Evolutionary conservation across 169 alveolate species (phyloP), one percentile per base, ranked within the genome.

Genomic region (Cryptosporidium xiaoi): DNA sequence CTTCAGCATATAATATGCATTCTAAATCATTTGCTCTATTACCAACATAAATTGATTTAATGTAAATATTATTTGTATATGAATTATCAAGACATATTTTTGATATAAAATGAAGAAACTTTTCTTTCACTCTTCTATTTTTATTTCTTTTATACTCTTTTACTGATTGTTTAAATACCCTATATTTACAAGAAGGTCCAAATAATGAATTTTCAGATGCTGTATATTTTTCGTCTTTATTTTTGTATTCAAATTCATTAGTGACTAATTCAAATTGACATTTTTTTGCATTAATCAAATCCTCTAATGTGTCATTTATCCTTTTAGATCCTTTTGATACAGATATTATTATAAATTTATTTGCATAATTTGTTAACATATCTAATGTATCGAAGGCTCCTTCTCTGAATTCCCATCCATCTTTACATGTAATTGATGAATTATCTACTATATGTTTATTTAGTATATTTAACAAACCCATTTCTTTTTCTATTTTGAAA

Each of bases 101-200:
- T 5, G 71, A 51, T 20, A 77, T 34, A 20, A 56, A 13, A 24
- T 62, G 40, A 18, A 20, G 64, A 24, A 60, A 18, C 31, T 29
- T 60, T 7, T 62, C 69, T 48, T 66, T 77, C 64, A 56, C 24
- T 77, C 51, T 77, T 13, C 33, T 62, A 31, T 60, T 48, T 24
- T n/a, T 12, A 7, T 44, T 51, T 27, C 36, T 56, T 15, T 77
- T 77, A 36, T 27, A 40, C 16, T 77, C 71, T 12, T 77, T 77
- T 16, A 77, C 71, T 2, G 62, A 34, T 18, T 77, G 87, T 24
- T 66, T 56, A 50, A 60, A 77, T 7, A 46, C 46, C 24, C 71
- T 56, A 51, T 77, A 77, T 40, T 77, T 77, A n/a, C 87, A 77
- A 3, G 87, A 60, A 24, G 87, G 87, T 13, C 87, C 87, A 62